phyloP scores from a whole-genome alignment of 257 asterid species.

The Solanum infundibuliforme region DNA sequence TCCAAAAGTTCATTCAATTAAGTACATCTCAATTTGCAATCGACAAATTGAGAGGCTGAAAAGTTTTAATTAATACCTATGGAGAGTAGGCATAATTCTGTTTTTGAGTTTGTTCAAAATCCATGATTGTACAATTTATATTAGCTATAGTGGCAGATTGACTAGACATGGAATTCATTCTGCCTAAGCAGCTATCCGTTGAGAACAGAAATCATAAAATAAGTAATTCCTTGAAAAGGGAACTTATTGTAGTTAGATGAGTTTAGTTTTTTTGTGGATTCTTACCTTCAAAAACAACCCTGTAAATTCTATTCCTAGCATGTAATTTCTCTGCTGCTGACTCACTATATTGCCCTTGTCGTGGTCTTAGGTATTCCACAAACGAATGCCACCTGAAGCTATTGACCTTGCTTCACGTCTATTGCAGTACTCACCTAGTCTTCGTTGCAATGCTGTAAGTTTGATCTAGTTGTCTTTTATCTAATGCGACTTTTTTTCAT shows the following conservation, averaged over 20 bases:
- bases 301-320: neutral
- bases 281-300: neutral
- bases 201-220: neutral
- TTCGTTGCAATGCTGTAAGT: conserved; percentile 92
- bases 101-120: neutral
- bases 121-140: neutral
- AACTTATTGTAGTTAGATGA: neutral
- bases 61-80: neutral
- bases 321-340: neutral
- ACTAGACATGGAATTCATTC: neutral
- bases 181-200: neutral
- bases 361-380: conserved; percentile 64
- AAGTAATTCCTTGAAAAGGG: neutral
- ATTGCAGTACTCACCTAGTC: conserved; percentile 92
- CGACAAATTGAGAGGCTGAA: neutral
- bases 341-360: neutral
- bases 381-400: conserved; percentile 97
- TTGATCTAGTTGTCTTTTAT: conserved; percentile 1
- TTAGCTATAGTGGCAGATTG: neutral
- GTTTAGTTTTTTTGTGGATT: neutral
- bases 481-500: neutral
- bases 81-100: neutral
- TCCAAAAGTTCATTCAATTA: neutral
- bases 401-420: conserved; percentile 90
- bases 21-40: neutral